Evolutionary conservation across 805 yeast species (phyloP), one percentile per base, ranked within the genome.

Genomic region (Saccharomyces paradoxus): DNA sequence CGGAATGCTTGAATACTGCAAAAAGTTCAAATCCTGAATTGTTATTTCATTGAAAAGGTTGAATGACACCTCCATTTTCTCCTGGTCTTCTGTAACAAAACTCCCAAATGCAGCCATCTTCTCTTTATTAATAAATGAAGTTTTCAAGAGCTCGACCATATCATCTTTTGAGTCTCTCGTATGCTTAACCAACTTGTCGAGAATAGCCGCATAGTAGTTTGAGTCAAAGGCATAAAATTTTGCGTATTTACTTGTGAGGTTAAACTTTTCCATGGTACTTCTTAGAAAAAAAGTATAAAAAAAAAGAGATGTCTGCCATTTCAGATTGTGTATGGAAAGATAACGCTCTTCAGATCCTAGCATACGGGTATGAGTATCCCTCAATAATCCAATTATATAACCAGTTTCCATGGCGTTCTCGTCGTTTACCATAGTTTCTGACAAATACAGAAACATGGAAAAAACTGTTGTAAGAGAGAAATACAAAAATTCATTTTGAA

Each of bases 401-500:
- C 54, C 48, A 44, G 47, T 50, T 24, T 53, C 56, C 26, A 53
- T 21, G 46, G 48, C 48, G 3, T 29, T 28, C 6, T 52, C 50
- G 2, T 50, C 53, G 29, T 57, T 49, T 5, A 52, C 55, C 17
- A 54, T 50, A 9, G 51, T 47, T 31, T 55, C 55, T 5, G 58
- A 49, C 8, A 55, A n/a, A 46, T 54, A 46, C 3, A 60, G 51
- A 3, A 54, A 44, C n/a, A 59, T 31, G 2, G 58, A 49, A 12
- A 58, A 54, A 5, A 59, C 53, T 7, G 59, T 62, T 5, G 57
- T 56, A 46, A 53, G 50, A 27, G 60, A 56, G 46, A 48, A 56
- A 48, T 53, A 50, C 14, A 60, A 48, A 41, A 61, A 29, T 28
- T 59, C 58, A 10, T 57, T 51, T 37, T 56, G 53, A 14, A 56